Evolutionary conservation across 148 eudicot species (phyloP), one percentile per base, ranked within the genome.

Genomic region (Camellia japonica): DNA sequence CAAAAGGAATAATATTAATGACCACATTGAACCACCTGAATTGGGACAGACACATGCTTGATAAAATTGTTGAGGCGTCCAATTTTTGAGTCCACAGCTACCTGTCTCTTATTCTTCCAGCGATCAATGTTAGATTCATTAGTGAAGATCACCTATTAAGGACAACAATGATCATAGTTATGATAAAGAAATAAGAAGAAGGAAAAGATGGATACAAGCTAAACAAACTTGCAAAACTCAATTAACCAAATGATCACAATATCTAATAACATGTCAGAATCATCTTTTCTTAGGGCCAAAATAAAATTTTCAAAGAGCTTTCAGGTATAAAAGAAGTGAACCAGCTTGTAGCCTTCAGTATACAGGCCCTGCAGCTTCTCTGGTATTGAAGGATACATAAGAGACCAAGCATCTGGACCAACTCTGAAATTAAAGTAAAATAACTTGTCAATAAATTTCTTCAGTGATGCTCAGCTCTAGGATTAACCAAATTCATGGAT

Each of bases 111-210:
- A 16, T 93, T 93, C 85, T 90, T 95, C 98, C 98, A 95, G 81
- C 97, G 97, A 62, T 93, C 93, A 68, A 95, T 95, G 78, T 93
- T 95, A 38, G 97, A 91, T 86, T 95, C 98, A 87, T 95, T 95
- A 41, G 98, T 95, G 78, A 93, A 95, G 47, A 95, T 89, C 69
- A 95, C 98, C 98, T 94, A 63, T 49, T 23, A 12, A 73, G 30
- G 78, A 55, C 69, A 75, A 38, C 58, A 55, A 79, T 1, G 20
- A 78, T 58, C 18, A 75, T 9, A 12, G 15, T 61, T 46, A 76
- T 41, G 20, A 60, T 72, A 23, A 68, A 44, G 62, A 46, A 49
- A n/a, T 20, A 73, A 65, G 47, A 13, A 10, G 64, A 30, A 44
- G 75, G 11, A 68, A 71, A 78, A 62, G 2, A 67, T 59, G 7